Evolutionary conservation across 2,329 filamentous ascomycete genomes (phyloP).

Genomic region (Alternaria alternata): DNA sequence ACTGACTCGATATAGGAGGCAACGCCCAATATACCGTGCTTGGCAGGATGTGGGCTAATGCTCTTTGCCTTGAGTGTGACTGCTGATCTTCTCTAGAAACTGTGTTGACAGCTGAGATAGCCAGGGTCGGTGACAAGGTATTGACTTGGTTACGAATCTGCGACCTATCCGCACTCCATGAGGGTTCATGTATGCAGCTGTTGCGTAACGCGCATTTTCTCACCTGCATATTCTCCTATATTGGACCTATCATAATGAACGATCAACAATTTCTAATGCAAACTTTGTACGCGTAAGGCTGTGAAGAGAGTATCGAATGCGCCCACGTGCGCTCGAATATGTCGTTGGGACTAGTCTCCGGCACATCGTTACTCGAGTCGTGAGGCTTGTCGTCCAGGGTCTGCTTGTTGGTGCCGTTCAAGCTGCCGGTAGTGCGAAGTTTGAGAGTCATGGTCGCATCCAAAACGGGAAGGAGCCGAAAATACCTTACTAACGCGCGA

Average conservation of each 20-base stretch:
- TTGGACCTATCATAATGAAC: neutral
- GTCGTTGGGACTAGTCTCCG: slow-evolving; percentile 1
- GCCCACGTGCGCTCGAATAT: slow-evolving; percentile 10
- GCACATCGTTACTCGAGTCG: neutral
- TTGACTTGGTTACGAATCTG: neutral
- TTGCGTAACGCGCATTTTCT: neutral
- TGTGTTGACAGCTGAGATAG: slow-evolving; percentile 6
- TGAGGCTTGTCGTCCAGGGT: slow-evolving; percentile 1
- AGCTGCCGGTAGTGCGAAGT: neutral
- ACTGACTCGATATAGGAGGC: slow-evolving; percentile 11
- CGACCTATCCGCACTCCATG: slow-evolving; percentile 1
- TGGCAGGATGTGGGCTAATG: slow-evolving; percentile 20
- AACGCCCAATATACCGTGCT: slow-evolving; percentile 15
- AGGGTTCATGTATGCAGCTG: neutral
- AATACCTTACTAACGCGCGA: neutral
- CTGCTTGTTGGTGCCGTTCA: neutral
- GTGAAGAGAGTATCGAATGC: neutral
- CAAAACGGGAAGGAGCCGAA: neutral
- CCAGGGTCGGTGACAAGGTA: slow-evolving; percentile 6
- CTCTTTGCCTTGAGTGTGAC: slow-evolving; percentile 11
- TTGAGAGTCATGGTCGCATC: slow-evolving; percentile 11
- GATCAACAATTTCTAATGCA: neutral
- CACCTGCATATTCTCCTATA: neutral
- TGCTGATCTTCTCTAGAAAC: slow-evolving; percentile 18
- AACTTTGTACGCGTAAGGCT: neutral